A percentile compares a stretch with the other conserved stretches of the same genome.
phyloP scores from a whole-genome alignment of 768 basidiomycete species.

The Kwoniella newhampshirensis region DNA sequence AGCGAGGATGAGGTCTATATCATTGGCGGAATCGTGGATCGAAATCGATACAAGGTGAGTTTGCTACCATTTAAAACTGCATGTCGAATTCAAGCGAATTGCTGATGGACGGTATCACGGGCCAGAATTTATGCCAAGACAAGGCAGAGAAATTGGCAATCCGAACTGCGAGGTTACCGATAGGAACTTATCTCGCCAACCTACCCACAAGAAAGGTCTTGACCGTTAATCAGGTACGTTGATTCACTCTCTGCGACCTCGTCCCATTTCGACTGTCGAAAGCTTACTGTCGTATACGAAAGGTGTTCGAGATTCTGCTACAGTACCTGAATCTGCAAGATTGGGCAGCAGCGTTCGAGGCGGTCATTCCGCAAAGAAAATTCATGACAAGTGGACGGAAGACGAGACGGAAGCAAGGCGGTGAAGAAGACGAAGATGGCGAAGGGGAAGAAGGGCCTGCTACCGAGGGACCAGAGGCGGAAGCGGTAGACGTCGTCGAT shows the following conservation, averaged over 20 bases:
- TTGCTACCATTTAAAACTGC: neutral
- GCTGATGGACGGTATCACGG: slow-evolving; percentile 3
- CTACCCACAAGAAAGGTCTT: slow-evolving; percentile 89
- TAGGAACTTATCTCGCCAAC: slow-evolving; percentile 81
- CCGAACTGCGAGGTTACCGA: slow-evolving; percentile 85
- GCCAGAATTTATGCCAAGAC: slow-evolving; percentile 82
- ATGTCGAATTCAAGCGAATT: neutral
- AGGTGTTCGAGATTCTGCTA: slow-evolving; percentile 84
- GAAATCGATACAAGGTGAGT: slow-evolving; percentile 87
- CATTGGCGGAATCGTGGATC: slow-evolving; percentile 92
- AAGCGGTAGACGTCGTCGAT: neutral
- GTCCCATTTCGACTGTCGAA: too few relatives aligned
- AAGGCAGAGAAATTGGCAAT: slow-evolving; percentile 75
- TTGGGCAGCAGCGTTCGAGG: slow-evolving; percentile 82
- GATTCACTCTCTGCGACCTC: neutral
- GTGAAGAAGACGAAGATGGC: neutral
- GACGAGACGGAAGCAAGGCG: slow-evolving; percentile 7
- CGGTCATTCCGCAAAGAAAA: slow-evolving; percentile 90
- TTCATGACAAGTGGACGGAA: slow-evolving; percentile 55
- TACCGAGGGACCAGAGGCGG: neutral
- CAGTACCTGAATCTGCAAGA: slow-evolving; percentile 80
- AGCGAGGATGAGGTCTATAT: slow-evolving; percentile 83
- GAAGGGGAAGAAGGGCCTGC: neutral
- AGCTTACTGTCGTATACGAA: slow-evolving; percentile 9
- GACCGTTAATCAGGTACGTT: slow-evolving; percentile 82